phyloP scores from a whole-genome alignment of 164 flowering plant genomes.

The Annona squamosa region DNA sequence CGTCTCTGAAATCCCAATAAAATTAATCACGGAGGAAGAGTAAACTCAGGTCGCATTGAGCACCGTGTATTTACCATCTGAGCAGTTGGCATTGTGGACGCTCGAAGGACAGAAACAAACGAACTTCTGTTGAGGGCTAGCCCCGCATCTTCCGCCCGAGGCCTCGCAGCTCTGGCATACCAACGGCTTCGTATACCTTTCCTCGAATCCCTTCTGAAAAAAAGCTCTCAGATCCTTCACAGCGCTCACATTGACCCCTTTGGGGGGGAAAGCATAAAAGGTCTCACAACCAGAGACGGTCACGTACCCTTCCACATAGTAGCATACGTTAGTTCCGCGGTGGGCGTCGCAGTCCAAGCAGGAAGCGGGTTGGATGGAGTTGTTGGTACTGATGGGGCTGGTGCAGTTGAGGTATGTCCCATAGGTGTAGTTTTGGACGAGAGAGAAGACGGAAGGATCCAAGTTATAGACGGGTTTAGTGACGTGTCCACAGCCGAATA shows the following conservation, averaged over 20 bases:
- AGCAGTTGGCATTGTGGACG: slow-evolving; percentile 9
- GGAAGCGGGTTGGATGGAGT: neutral
- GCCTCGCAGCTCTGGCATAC: neutral
- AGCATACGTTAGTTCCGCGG: neutral
- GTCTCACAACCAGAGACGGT: neutral
- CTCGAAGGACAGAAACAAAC: slow-evolving; percentile 5
- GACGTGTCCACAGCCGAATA: no score
- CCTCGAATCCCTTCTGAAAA: neutral
- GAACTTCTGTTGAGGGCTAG: neutral
- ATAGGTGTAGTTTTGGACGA: neutral
- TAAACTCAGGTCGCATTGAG: no score
- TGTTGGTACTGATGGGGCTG: neutral
- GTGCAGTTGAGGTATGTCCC: slow-evolving; percentile 7
- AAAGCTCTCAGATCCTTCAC: neutral
- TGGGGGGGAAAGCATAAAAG: neutral
- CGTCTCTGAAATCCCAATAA: no score
- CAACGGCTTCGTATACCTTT: neutral
- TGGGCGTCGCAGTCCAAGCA: slow-evolving; percentile 1
- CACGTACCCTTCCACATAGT: neutral
- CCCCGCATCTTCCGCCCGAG: slow-evolving; percentile 6
- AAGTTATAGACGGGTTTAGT: no score
- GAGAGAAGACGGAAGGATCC: no score
- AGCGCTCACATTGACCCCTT: neutral
- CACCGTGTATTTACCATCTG: slow-evolving; percentile 6
- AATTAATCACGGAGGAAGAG: no score